Evolutionary conservation across 176 grass and related monocot genomes (phyloP).

Genomic region (Triticum urartu): DNA sequence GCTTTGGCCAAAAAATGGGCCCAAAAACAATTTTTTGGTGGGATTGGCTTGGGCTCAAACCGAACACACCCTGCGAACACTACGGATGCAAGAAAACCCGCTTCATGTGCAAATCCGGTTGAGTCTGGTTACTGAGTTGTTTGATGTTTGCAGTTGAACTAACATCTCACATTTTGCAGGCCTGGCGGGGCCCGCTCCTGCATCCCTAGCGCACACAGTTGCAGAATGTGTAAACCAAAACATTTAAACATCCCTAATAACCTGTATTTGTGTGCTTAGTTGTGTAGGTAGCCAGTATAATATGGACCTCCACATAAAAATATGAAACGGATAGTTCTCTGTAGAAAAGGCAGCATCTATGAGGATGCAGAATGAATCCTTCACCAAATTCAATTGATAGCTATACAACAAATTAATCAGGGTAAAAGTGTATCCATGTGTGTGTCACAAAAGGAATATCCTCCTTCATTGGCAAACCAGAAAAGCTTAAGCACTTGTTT

Average conservation of each 20-base stretch:
- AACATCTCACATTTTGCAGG: neutral
- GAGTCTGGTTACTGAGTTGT: neutral
- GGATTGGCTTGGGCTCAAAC: neutral
- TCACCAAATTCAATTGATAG: slow-evolving; percentile 2
- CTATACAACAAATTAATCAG: neutral
- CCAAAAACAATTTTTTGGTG: neutral
- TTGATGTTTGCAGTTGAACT: neutral
- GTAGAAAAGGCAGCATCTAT: neutral
- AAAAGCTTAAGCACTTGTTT: neutral
- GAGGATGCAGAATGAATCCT: neutral
- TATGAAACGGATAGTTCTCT: neutral
- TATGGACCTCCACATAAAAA: neutral
- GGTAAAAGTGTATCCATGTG: neutral
- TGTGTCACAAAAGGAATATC: neutral
- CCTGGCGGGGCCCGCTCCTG: neutral
- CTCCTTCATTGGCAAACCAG: neutral
- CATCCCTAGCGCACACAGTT: neutral
- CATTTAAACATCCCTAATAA: neutral
- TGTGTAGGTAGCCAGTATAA: neutral
- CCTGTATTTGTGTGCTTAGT: neutral
- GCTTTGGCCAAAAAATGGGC: neutral
- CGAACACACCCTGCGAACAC: neutral
- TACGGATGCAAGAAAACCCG: neutral
- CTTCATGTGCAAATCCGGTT: neutral
- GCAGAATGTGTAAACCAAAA: neutral